A percentile compares a stretch with the other conserved stretches of the same genome.
phyloP scores from a whole-genome alignment of 495 filamentous ascomycete genomes.

The Aspergillus saccharolyticus region DNA sequence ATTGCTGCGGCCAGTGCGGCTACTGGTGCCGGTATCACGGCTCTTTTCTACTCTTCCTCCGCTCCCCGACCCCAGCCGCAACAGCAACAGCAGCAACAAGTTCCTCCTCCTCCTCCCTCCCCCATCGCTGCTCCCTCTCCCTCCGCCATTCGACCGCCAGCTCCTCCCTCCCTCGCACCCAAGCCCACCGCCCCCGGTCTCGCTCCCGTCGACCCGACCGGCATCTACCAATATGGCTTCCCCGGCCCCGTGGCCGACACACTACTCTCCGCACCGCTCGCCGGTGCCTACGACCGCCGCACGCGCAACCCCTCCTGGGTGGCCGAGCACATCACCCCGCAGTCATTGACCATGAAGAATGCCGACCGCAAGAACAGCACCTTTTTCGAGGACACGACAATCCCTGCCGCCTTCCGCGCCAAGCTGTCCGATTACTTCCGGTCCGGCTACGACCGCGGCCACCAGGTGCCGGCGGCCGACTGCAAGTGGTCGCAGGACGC shows the following conservation, averaged over 20 bases:
- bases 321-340: slow-evolving; percentile 93
- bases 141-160: slow-evolving; percentile 18
- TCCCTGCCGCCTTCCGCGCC: slow-evolving; percentile 84
- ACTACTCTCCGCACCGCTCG: slow-evolving; percentile 63
- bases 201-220: slow-evolving; percentile 72
- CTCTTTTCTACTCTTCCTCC: slow-evolving; percentile 63
- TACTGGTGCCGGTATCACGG: slow-evolving; percentile 79
- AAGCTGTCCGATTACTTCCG: slow-evolving; percentile 89
- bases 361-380: slow-evolving; percentile 79
- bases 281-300: slow-evolving; percentile 86
- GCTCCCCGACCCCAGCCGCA: slow-evolving; percentile 38
- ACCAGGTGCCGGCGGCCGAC: slow-evolving; percentile 91
- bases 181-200: slow-evolving; percentile 30
- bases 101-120: slow-evolving; percentile 24
- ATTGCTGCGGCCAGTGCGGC: slow-evolving; percentile 87
- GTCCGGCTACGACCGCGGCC: slow-evolving; percentile 70
- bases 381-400: slow-evolving; percentile 74
- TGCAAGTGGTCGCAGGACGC: slow-evolving; percentile 91
- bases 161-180: slow-evolving; percentile 33
- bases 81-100: slow-evolving; percentile 42
- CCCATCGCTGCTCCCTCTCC: slow-evolving; percentile 4
- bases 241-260: slow-evolving; percentile 86
- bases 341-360: slow-evolving; percentile 65
- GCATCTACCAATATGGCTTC: slow-evolving; percentile 95
- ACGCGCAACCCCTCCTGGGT: slow-evolving; percentile 94